Evolutionary conservation across 768 basidiomycete genomes (phyloP).

Genomic region (Amanita pseudoporphyria): DNA sequence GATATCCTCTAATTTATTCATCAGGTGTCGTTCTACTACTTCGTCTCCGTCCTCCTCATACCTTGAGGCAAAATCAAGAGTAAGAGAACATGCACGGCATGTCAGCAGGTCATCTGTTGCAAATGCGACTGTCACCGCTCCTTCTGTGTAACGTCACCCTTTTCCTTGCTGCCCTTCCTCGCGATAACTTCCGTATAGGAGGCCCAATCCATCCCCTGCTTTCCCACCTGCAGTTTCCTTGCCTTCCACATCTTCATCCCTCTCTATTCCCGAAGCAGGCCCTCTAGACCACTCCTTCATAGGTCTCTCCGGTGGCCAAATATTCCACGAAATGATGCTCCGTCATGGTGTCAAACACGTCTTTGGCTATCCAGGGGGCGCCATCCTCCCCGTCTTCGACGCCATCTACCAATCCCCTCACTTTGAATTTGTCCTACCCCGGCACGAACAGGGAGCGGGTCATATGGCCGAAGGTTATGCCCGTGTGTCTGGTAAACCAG

Average conservation of each 20-base stretch:
- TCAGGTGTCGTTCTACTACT: background rate
- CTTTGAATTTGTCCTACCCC: slow-evolving; percentile 91
- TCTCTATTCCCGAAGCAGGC: slow-evolving; percentile 28
- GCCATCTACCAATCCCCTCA: slow-evolving; percentile 95
- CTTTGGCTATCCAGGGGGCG: slow-evolving; percentile 97
- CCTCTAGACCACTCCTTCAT: slow-evolving; percentile 79
- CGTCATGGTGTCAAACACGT: slow-evolving; percentile 93
- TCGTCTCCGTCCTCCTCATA: slow-evolving; percentile 7
- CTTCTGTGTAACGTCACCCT: slow-evolving; percentile 41
- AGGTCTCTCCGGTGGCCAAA: slow-evolving; percentile 91
- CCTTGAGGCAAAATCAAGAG: slow-evolving; percentile 78
- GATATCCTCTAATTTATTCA: background rate
- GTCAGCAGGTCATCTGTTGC: slow-evolving; percentile 59
- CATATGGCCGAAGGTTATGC: slow-evolving; percentile 99
- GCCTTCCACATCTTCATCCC: slow-evolving; percentile 21
- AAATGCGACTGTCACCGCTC: slow-evolving; percentile 54
- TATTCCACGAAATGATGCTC: slow-evolving; percentile 99
- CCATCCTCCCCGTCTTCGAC: slow-evolving; percentile 98
- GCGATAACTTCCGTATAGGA: slow-evolving; percentile 27
- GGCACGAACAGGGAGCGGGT: slow-evolving; percentile 97
- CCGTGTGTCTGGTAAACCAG: slow-evolving; percentile 93
- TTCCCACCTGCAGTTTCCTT: slow-evolving; percentile 26
- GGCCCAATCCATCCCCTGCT: slow-evolving; percentile 52
- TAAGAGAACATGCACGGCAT: slow-evolving; percentile 66
- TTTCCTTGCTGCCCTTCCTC: slow-evolving; percentile 1